Base-by-base conservation (phyloP, 2,329 filamentous ascomycete genomes). In the Colletotrichum plurivorum region DNA sequence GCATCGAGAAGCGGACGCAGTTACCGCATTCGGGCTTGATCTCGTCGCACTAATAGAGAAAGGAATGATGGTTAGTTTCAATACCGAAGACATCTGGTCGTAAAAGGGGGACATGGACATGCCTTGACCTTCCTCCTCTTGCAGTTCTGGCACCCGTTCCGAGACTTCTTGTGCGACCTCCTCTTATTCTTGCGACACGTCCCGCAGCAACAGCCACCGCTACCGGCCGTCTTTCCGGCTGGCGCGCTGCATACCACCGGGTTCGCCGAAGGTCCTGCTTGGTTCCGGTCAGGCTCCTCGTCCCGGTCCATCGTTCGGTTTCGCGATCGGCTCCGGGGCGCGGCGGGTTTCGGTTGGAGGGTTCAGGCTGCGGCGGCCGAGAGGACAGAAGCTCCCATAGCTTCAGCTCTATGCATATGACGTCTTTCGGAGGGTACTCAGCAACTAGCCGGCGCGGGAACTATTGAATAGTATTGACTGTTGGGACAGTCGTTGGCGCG, bases 91-190 rank as follows among this genome's bases (percentile, higher is more conserved):
- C n/a, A 4, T 15, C 51, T 5, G 18, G 46, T 39, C 9, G 15
- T 15, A 41, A n/a, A 18, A 13, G 12, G 5, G 16, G 18, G 1
- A 9, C 31, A 10, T 36, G 22, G 20, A 45, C 49, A 31, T 48
- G 66, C 71, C 69, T 73, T 71, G 56, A 71, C 62, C 51, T 73
- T 72, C 15, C 71, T 63, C 43, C 63, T 55, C 54, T 71, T 71
- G 51, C 72, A 73, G 6, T 72, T 73, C 27, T 62, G 64, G 63
- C 72, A 73, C 4, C 72, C 72, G 41, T 67, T 63, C 18, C 71
- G 67, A 48, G 72, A 72, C 45, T 72, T 73, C 48, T 65, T 68
- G 36, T 68, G 60, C 2, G 60, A 59, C 49, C 60, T 68, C 43
- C 60, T 68, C 65, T 54, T 68, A 9, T 65, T 64, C 53, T 68